Evolutionary conservation across 139 green algal genomes (phyloP), one percentile per base, ranked within the genome.

Genomic region (Chlamydomonas schloesseri): DNA sequence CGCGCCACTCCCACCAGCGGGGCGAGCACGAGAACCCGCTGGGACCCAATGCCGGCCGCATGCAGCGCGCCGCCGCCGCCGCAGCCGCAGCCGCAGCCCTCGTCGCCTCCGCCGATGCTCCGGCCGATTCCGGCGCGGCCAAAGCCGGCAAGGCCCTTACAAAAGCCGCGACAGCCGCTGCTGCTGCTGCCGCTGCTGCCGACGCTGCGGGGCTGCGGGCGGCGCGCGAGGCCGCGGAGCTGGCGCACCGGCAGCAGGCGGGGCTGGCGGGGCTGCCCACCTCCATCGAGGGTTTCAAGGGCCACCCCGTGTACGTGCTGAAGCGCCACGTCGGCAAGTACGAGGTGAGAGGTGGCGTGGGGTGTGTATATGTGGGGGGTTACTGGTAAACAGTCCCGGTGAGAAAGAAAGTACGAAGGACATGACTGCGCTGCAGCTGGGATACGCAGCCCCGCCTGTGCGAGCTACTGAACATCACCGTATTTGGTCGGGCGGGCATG

Each of bases 281-380:
- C 65, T 97, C 92, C 15, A 91, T 98, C 0, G 94, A 97, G 28
- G 95, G 88, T 68, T 98, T 98, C 92, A 96, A 94, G 90, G 77
- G 18, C 1, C 95, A 97, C 86, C 88, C 91, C 15, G 18, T 91
- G 65, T 98, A 94, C 79, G 83, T 98, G 34, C 92, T 98, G 53
- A 77, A 97, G 73, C 88, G 96, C 10, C 96, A 98, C 90, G 94
- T 98, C 42, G 78, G 57, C 69, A 95, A 95, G 73, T 97, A 98
- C 82, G 77, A 97, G 90, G 93, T 93, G 68, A 9, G 81, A 5
- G 23, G 28, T 65, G 53, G 15, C n/a, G n/a, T n/a, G n/a, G n/a
- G n/a, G n/a, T 14, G 29, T 29, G 21, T 69, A 29, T 29, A 69
- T 31, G 18, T n/a, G n/a, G n/a, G n/a, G n/a, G n/a, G n/a, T n/a